Percentiles rank a stretch among this genome's conserved stretches.
These are phyloP conservation scores for Lactarius pseudohatsudake DNA, from an alignment of 768 basidiomycete species.

Conservation along the genomic window DNA sequence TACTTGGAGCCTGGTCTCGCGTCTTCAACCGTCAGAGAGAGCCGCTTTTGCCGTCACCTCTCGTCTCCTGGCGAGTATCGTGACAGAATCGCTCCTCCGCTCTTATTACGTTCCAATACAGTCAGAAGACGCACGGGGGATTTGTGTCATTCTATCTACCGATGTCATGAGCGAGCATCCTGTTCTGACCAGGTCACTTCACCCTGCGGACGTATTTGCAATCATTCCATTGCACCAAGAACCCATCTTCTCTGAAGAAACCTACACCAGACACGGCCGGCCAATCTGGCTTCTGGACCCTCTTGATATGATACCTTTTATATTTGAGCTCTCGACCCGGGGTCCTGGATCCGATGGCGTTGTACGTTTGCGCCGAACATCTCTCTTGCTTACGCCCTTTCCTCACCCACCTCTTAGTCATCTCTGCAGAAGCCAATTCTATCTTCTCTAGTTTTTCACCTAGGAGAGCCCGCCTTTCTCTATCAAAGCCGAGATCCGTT, in stretches of 20 bases:
- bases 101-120: conserved; percentile 43
- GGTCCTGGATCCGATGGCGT: neutral
- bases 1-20: conserved; percentile 17
- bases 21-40: conserved; percentile 17
- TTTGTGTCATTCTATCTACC: conserved; percentile 42
- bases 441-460: conserved; percentile 37
- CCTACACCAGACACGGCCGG: conserved; percentile 39
- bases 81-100: conserved; percentile 48
- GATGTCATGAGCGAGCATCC: conserved; percentile 39
- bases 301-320: conserved; percentile 52
- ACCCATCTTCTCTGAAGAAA: conserved; percentile 43
- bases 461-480: conserved; percentile 35
- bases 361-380: conserved; percentile 3
- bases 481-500: conserved; percentile 38
- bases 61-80: conserved; percentile 49
- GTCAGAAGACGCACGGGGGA: conserved; percentile 35
- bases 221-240: conserved; percentile 48
- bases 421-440: conserved; percentile 36
- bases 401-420: conserved; percentile 26
- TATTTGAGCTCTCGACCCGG: conserved; percentile 39
- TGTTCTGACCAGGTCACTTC: conserved; percentile 37
- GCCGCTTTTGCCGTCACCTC: conserved; percentile 49
- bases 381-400: neutral
- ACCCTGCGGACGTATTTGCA: conserved; percentile 46
- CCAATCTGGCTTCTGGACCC: conserved; percentile 53